Evolutionary conservation across 169 alveolate species (phyloP).

Genomic region (Plasmodium vinckei): DNA sequence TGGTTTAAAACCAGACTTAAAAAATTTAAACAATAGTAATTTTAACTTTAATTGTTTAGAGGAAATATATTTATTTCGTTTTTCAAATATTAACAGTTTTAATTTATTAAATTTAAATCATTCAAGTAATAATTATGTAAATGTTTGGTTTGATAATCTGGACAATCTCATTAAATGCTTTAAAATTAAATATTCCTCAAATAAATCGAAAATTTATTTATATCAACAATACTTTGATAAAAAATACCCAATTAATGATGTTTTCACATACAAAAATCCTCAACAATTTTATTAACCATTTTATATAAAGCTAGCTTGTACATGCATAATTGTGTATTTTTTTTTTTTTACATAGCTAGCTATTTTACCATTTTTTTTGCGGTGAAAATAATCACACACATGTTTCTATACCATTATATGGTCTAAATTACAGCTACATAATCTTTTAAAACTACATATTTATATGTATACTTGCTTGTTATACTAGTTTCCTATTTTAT

Average conservation of each 20-base stretch:
- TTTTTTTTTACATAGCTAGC: background rate
- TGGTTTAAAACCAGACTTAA: conserved; percentile 62
- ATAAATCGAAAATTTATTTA: conserved; percentile 60
- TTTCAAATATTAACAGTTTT: conserved; percentile 67
- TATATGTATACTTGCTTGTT: too few species aligned
- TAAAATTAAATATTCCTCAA: conserved; percentile 57
- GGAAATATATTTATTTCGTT: conserved; percentile 68
- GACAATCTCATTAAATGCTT: conserved; percentile 73
- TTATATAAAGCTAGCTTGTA: too few species aligned
- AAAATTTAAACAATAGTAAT: conserved; percentile 18
- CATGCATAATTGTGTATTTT: background rate
- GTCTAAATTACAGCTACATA: too few species aligned
- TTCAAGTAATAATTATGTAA: conserved; percentile 48
- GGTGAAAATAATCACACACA: too few species aligned
- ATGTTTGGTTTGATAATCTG: conserved; percentile 61
- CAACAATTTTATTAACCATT: conserved; percentile 27
- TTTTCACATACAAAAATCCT: conserved; percentile 44
- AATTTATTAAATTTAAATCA: conserved; percentile 65
- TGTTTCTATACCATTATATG: background rate
- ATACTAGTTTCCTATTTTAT: too few species aligned
- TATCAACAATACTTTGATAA: conserved; percentile 55
- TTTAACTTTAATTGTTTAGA: conserved; percentile 52
- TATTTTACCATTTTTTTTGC: too few species aligned
- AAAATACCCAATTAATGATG: conserved; percentile 50
- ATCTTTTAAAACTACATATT: too few species aligned